phyloP scores from a whole-genome alignment of 1,284 basidiomycete species.

The Porogramme epimiltina region DNA sequence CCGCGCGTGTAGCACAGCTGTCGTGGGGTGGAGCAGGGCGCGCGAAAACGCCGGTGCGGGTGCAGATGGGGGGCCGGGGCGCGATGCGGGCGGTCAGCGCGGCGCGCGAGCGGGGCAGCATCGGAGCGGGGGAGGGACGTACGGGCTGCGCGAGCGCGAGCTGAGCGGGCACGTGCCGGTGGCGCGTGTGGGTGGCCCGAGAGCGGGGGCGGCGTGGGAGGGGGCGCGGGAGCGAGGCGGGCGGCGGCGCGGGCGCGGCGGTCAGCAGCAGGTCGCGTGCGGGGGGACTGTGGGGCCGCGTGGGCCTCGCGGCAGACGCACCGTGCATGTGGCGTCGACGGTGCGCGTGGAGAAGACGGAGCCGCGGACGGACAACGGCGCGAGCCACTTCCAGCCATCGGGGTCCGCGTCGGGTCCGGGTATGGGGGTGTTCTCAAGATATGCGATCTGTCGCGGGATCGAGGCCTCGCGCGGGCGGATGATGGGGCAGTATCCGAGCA shows the following conservation, averaged over 20 bases:
- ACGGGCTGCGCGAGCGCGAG: constrained; percentile 29
- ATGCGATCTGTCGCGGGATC: constrained; percentile 45
- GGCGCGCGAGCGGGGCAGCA: too few relatives aligned
- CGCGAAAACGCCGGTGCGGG: too few relatives aligned
- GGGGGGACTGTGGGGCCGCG: too few relatives aligned
- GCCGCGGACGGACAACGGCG: constrained; percentile 41
- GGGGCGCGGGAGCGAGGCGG: neutral
- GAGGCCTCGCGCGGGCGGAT: constrained; percentile 46
- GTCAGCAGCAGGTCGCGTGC: neutral
- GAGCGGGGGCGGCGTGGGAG: too few relatives aligned
- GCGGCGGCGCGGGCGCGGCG: neutral
- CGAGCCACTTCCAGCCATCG: constrained; percentile 49
- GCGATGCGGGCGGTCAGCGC: neutral
- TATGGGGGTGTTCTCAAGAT: constrained; percentile 42
- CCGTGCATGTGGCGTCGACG: constrained; percentile 23
- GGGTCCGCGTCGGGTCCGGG: constrained; percentile 49
- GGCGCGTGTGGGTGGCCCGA: neutral
- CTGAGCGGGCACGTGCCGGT: too few relatives aligned
- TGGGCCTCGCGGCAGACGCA: constrained; percentile 16
- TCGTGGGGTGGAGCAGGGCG: too few relatives aligned
- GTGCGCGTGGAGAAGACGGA: constrained; percentile 44
- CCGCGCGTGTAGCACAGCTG: constrained; percentile 31
- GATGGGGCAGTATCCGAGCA: constrained; percentile 43
- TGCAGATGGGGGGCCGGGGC: neutral
- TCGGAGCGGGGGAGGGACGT: constrained; percentile 4